phyloP scores from a whole-genome alignment of 345 rosid genomes.

The Acer saccharum region DNA sequence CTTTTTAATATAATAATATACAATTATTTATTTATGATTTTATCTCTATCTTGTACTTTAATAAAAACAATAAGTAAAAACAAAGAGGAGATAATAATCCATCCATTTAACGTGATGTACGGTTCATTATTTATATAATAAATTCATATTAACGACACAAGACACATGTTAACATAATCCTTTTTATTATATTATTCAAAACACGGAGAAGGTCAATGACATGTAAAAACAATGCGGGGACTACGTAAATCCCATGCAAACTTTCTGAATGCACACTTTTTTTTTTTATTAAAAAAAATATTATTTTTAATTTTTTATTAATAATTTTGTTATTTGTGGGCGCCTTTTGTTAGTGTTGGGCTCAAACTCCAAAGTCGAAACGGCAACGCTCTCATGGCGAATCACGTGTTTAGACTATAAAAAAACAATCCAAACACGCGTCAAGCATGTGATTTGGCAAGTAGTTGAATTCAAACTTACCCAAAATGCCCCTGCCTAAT shows the following conservation, averaged over 20 bases:
- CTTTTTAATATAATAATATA: no score
- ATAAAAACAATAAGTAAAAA: no score
- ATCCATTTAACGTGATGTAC: no score
- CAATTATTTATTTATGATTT: no score
- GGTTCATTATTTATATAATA: no score
- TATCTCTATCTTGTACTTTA: no score
- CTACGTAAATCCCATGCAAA: slow-evolving; percentile 9
- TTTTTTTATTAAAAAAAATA: background rate
- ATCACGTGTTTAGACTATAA: background rate
- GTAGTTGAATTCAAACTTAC: background rate
- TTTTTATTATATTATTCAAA: no score
- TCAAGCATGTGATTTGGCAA: background rate
- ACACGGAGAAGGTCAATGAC: background rate
- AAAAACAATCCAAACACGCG: background rate
- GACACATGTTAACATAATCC: background rate
- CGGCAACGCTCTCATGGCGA: background rate
- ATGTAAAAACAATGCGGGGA: background rate
- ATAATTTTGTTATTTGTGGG: background rate
- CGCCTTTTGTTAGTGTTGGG: slow-evolving; percentile 9
- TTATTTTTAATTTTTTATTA: background rate
- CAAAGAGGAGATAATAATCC: no score
- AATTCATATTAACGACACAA: no score
- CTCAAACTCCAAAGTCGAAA: slow-evolving; percentile 1
- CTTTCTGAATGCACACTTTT: background rate
- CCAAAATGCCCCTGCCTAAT: background rate